A percentile compares a stretch with the other conserved stretches of the same genome.
Evolutionary conservation across 257 asterid genomes (phyloP).

Genomic region (Solanum peruvianum): DNA sequence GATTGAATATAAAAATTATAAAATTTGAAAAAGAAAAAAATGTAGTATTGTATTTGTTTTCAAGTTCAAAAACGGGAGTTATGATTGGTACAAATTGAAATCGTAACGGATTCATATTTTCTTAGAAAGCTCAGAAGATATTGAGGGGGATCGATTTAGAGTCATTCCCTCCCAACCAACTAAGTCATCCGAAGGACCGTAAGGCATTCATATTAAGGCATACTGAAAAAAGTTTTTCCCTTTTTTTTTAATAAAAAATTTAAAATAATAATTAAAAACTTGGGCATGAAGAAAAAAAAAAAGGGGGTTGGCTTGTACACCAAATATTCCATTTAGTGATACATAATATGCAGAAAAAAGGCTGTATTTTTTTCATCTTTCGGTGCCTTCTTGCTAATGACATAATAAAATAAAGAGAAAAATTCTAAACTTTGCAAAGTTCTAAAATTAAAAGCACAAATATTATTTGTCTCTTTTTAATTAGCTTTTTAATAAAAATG

Average conservation of each 20-base stretch:
- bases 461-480: not conserved
- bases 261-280: not conserved
- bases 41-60: not conserved
- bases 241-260: too few relatives aligned
- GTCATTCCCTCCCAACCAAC: too few relatives aligned
- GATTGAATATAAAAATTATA: too few relatives aligned
- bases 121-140: accelerated
- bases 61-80: not conserved
- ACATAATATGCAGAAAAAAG: not conserved
- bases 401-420: not conserved
- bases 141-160: too few relatives aligned
- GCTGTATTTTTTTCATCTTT: not conserved
- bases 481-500: not conserved
- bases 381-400: not conserved
- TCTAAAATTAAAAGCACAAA: not conserved
- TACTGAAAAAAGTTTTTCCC: too few relatives aligned
- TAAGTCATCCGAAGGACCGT: too few relatives aligned
- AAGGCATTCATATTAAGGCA: too few relatives aligned
- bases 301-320: not conserved
- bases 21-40: too few relatives aligned
- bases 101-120: too few relatives aligned
- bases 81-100: too few relatives aligned
- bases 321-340: not conserved
- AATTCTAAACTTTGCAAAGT: not conserved
- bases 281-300: not conserved